phyloP scores from a whole-genome alignment of 768 basidiomycete genomes.

The Collybiopsis confluens region DNA sequence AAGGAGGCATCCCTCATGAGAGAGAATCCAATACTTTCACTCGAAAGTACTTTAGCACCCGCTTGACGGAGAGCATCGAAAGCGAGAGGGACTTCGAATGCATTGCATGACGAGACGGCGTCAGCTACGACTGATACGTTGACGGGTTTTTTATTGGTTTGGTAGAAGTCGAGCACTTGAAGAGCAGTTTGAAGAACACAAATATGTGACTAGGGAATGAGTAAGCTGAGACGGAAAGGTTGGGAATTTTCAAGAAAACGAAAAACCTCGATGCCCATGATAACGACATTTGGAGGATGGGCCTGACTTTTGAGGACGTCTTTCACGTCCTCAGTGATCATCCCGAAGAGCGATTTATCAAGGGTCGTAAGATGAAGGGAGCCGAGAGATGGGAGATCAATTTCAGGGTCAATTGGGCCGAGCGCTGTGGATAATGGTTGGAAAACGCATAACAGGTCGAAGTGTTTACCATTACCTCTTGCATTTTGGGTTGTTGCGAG shows the following conservation, averaged over 20 bases:
- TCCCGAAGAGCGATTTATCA: conserved; percentile 82
- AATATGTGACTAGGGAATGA: conserved; percentile 67
- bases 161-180: conserved; percentile 44
- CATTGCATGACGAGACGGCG: conserved; percentile 78
- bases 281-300: conserved; percentile 53
- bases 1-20: conserved; percentile 65
- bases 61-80: conserved; percentile 58
- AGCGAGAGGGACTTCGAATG: conserved; percentile 74
- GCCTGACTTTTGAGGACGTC: conserved; percentile 43
- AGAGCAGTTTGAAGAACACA: conserved; percentile 84
- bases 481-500: conserved; percentile 85
- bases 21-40: conserved; percentile 78
- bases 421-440: conserved; percentile 41
- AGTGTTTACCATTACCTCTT: conserved; percentile 49
- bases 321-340: conserved; percentile 70
- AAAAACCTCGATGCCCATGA: conserved; percentile 86
- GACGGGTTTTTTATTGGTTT: conserved; percentile 25
- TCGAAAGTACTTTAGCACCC: conserved; percentile 77
- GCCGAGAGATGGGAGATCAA: conserved; percentile 52
- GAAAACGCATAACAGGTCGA: not conserved
- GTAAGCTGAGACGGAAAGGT: conserved; percentile 3
- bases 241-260: not conserved
- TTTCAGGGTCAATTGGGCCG: conserved; percentile 61
- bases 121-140: conserved; percentile 75
- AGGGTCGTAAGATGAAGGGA: conserved; percentile 55